These are phyloP conservation scores for Odontarrhena argentea DNA, from an alignment of 345 rosid genomes.

Conservation along the genomic window DNA sequence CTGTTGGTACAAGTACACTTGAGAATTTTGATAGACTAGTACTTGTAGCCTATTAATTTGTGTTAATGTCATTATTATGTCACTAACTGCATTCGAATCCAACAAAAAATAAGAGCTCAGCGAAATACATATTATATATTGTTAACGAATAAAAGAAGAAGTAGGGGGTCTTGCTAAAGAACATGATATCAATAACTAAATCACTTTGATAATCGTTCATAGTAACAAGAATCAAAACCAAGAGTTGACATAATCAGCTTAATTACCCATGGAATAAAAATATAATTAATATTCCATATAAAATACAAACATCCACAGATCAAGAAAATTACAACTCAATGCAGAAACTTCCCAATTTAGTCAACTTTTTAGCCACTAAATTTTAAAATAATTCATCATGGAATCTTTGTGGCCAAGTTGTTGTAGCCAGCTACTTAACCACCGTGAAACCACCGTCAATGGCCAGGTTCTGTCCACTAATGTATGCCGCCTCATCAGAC, in stretches of 20 bases:
- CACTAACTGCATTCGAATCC: no score
- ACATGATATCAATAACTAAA: no score
- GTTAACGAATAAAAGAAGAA: no score
- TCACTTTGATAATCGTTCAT: no score
- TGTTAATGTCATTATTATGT: no score
- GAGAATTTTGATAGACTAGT: no score
- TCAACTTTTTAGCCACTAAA: slow-evolving; percentile 34
- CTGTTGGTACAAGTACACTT: not conserved
- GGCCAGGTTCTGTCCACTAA: slow-evolving; percentile 84
- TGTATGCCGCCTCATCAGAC: slow-evolving; percentile 76
- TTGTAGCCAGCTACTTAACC: slow-evolving; percentile 46
- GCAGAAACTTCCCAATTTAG: slow-evolving; percentile 22
- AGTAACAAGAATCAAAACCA: no score
- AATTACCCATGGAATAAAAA: no score
- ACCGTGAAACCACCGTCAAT: slow-evolving; percentile 93
- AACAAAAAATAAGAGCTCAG: no score
- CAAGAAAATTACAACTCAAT: slow-evolving; percentile 27
- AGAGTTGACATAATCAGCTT: not conserved
- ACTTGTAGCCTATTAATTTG: no score
- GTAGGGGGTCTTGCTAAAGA: no score
- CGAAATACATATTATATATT: no score
- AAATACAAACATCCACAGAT: slow-evolving; percentile 36
- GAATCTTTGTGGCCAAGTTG: slow-evolving; percentile 31
- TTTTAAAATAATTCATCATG: slow-evolving; percentile 21
- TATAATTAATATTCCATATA: slow-evolving; percentile 22